These are phyloP conservation scores for Diplocarpon mali DNA, from an alignment of 2,329 filamentous ascomycete species.

Conservation along the genomic window DNA sequence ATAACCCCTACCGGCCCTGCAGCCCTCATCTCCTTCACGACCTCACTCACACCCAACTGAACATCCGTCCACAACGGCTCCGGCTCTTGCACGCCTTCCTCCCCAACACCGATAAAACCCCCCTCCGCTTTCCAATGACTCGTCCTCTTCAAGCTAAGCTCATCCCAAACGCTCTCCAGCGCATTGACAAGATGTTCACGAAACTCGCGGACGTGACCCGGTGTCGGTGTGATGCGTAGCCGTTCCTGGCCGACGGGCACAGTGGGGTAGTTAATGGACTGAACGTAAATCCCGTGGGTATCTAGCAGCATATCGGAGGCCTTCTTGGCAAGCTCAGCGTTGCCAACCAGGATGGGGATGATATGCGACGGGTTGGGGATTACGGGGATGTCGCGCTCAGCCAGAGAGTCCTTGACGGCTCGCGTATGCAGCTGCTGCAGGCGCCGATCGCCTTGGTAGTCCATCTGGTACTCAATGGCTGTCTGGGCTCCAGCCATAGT, in stretches of 20 bases:
- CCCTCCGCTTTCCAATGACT: constrained; percentile 85
- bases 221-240: constrained; percentile 89
- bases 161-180: constrained; percentile 77
- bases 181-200: constrained; percentile 78
- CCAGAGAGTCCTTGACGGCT: constrained; percentile 78
- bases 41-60: constrained; percentile 69
- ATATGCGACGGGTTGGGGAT: constrained; percentile 98
- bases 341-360: constrained; percentile 84
- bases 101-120: constrained; percentile 89
- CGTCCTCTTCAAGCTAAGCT: constrained; percentile 84
- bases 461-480: constrained; percentile 89
- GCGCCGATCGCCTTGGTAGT: constrained; percentile 72
- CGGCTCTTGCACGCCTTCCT: constrained; percentile 45
- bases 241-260: constrained; percentile 97
- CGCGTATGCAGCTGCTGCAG: constrained; percentile 95
- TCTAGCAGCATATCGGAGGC: constrained; percentile 86
- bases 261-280: constrained; percentile 98
- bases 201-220: constrained; percentile 76
- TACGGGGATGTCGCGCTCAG: constrained; percentile 76
- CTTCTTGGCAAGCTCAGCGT: constrained; percentile 82
- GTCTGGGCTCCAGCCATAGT: constrained; percentile 91
- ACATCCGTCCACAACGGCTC: constrained; percentile 83
- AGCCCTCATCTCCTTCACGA: constrained; percentile 49
- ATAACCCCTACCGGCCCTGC: constrained; percentile 36
- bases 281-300: constrained; percentile 90